Conservation (phyloP, 805 yeast species). For the Cyberlindnera meyerae region DNA sequence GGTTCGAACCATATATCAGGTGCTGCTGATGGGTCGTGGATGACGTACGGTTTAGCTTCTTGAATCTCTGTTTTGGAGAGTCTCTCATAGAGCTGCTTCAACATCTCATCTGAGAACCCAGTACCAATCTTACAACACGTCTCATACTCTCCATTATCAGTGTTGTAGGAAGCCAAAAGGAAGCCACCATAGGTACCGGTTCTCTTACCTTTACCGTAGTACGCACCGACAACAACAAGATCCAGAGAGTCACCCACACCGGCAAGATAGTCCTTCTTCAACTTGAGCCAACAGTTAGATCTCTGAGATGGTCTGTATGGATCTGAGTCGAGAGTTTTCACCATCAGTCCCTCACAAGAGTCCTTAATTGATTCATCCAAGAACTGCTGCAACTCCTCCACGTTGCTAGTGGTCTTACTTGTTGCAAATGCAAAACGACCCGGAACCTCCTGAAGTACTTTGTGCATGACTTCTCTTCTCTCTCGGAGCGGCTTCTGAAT, state of each 20-base stretch:
- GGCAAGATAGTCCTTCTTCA: slow-evolving; percentile 89
- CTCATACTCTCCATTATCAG: slow-evolving; percentile 88
- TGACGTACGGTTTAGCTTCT: slow-evolving; percentile 61
- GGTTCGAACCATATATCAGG: slow-evolving; percentile 98
- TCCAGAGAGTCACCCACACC: slow-evolving; percentile 97
- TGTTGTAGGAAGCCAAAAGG: slow-evolving; percentile 82
- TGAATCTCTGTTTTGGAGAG: slow-evolving; percentile 64
- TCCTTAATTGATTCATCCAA: slow-evolving; percentile 86
- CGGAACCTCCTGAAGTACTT: slow-evolving; percentile 52
- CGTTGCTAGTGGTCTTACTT: slow-evolving; percentile 59
- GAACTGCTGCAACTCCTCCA: slow-evolving; percentile 73
- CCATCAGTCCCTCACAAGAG: slow-evolving; percentile 95
- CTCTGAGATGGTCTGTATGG: slow-evolving; percentile 96
- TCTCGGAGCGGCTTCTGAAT: slow-evolving; percentile 63
- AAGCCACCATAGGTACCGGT: slow-evolving; percentile 96
- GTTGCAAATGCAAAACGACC: slow-evolving; percentile 86
- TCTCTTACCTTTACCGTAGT: slow-evolving; percentile 88
- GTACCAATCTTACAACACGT: slow-evolving; percentile 97
- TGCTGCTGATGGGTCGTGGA: slow-evolving; percentile 64
- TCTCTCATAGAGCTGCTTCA: slow-evolving; percentile 52
- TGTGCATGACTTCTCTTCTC: slow-evolving; percentile 57
- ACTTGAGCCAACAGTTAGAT: slow-evolving; percentile 90
- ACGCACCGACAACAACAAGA: slow-evolving; percentile 90
- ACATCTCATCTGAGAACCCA: slow-evolving; percentile 85
- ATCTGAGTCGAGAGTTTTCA: slow-evolving; percentile 74